Percentiles rank a stretch among this genome's conserved stretches.
These are phyloP conservation scores for Mycena filopes DNA, from an alignment of 768 basidiomycete species.

Conservation along the genomic window DNA sequence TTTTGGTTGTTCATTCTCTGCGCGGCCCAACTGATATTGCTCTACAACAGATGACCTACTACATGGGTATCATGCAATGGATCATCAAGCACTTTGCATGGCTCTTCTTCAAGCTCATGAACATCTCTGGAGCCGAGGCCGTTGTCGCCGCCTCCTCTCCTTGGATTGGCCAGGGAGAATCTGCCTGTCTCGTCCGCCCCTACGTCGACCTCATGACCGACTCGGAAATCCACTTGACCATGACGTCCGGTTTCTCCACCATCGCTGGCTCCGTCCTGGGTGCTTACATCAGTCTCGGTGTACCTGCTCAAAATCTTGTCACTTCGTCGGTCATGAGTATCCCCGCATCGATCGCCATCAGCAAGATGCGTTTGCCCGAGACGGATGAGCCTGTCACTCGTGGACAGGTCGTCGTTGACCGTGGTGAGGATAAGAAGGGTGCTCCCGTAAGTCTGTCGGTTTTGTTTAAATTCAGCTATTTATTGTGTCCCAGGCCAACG, in stretches of 20 bases:
- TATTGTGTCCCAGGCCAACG: slow-evolving; percentile 63
- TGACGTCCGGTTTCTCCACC: slow-evolving; percentile 95
- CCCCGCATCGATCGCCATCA: slow-evolving; percentile 92
- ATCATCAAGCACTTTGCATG: slow-evolving; percentile 89
- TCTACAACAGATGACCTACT: slow-evolving; percentile 77
- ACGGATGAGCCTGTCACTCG: slow-evolving; percentile 87
- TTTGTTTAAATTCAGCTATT: slow-evolving; percentile 1
- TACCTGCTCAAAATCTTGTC: slow-evolving; percentile 81
- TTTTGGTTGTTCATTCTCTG: not conserved
- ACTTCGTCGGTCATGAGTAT: slow-evolving; percentile 96
- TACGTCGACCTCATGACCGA: slow-evolving; percentile 66
- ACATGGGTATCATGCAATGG: slow-evolving; percentile 95
- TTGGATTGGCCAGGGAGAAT: slow-evolving; percentile 91
- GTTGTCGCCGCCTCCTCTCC: slow-evolving; percentile 93
- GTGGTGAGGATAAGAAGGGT: slow-evolving; percentile 69
- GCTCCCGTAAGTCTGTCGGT: slow-evolving; percentile 54
- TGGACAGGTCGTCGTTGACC: slow-evolving; percentile 82
- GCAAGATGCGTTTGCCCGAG: slow-evolving; percentile 89
- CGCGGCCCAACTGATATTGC: no score
- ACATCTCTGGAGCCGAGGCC: slow-evolving; percentile 94
- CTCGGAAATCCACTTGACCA: slow-evolving; percentile 56
- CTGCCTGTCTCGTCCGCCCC: slow-evolving; percentile 85
- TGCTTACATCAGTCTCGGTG: slow-evolving; percentile 84
- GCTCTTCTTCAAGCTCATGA: slow-evolving; percentile 94
- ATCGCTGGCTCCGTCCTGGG: slow-evolving; percentile 91